phyloP scores from a whole-genome alignment of 176 grass and related monocot genomes.

The Pontederia crassipes region DNA sequence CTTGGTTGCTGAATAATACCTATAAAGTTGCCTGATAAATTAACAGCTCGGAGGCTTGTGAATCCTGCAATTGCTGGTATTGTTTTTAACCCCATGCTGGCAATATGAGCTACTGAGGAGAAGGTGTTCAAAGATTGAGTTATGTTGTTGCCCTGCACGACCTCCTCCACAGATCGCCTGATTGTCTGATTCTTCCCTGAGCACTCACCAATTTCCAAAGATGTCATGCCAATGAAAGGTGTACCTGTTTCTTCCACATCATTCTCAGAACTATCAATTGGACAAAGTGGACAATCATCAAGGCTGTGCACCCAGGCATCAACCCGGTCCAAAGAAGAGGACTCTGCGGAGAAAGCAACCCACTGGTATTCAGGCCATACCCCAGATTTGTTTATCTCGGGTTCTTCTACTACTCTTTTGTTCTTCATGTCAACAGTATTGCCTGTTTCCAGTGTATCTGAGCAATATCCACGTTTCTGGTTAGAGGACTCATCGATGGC shows the following conservation, averaged over 20 bases:
- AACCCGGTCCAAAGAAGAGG: slow-evolving; percentile 51
- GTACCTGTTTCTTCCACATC: not conserved
- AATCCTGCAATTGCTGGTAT: slow-evolving; percentile 58
- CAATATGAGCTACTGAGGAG: slow-evolving; percentile 56
- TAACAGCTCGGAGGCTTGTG: slow-evolving; percentile 58
- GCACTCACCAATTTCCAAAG: slow-evolving; percentile 35
- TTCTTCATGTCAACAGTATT: slow-evolving; percentile 26
- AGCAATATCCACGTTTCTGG: slow-evolving; percentile 50
- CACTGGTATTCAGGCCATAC: slow-evolving; percentile 32
- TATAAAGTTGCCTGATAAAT: slow-evolving; percentile 81
- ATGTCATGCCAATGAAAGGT: not conserved
- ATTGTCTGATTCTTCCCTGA: slow-evolving; percentile 23
- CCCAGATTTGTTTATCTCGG: not conserved
- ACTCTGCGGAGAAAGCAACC: slow-evolving; percentile 55
- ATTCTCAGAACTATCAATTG: not conserved
- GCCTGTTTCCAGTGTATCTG: slow-evolving; percentile 47
- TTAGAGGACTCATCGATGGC: not conserved
- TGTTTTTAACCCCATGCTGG: slow-evolving; percentile 62
- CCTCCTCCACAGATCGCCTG: slow-evolving; percentile 25
- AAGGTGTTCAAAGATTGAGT: slow-evolving; percentile 45
- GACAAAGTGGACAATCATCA: not conserved
- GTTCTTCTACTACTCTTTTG: slow-evolving; percentile 27
- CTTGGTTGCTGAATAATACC: slow-evolving; percentile 29
- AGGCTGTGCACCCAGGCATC: slow-evolving; percentile 88
- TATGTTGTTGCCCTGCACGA: slow-evolving; percentile 39